phyloP scores from a whole-genome alignment of 129 eudicot species.

The Scalesia atractyloides region DNA sequence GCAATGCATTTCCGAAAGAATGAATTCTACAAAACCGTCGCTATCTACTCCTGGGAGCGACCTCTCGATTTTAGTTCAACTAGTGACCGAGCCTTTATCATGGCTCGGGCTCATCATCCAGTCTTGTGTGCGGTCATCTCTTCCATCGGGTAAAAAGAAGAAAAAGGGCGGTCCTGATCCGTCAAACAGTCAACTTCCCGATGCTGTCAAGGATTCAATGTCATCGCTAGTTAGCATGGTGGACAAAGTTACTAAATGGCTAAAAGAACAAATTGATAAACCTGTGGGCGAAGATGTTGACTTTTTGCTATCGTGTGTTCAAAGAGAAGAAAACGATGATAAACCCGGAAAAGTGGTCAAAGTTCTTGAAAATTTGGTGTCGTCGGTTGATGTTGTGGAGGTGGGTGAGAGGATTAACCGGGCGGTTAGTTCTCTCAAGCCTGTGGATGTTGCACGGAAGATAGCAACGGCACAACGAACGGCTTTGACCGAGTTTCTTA shows the following conservation, averaged over 20 bases:
- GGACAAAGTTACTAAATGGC: constrained; percentile 58
- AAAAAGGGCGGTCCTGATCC: constrained; percentile 79
- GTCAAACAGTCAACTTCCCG: constrained; percentile 44
- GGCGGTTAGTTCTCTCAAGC: constrained; percentile 57
- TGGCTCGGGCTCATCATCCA: constrained; percentile 75
- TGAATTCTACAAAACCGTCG: constrained; percentile 49
- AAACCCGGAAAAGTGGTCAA: constrained; percentile 71
- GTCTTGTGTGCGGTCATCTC: constrained; percentile 60
- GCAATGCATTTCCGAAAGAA: constrained; percentile 49
- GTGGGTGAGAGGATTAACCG: constrained; percentile 62
- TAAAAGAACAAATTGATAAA: constrained; percentile 55
- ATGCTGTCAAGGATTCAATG: constrained; percentile 52
- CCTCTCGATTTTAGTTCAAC: constrained; percentile 57
- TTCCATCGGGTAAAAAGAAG: constrained; percentile 86
- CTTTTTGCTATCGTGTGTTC: constrained; percentile 42
- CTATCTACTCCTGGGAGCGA: constrained; percentile 64
- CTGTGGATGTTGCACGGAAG: constrained; percentile 60
- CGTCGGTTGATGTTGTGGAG: constrained; percentile 40
- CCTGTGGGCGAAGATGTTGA: constrained; percentile 48
- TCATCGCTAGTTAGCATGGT: constrained; percentile 42
- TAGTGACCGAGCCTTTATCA: constrained; percentile 81
- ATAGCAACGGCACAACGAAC: constrained; percentile 48
- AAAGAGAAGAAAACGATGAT: constrained; percentile 21
- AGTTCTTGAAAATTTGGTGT: constrained; percentile 43
- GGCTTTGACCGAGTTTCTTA: constrained; percentile 43